Base-by-base conservation (phyloP, 164 flowering plant genomes). In the Vitis amurensis region DNA sequence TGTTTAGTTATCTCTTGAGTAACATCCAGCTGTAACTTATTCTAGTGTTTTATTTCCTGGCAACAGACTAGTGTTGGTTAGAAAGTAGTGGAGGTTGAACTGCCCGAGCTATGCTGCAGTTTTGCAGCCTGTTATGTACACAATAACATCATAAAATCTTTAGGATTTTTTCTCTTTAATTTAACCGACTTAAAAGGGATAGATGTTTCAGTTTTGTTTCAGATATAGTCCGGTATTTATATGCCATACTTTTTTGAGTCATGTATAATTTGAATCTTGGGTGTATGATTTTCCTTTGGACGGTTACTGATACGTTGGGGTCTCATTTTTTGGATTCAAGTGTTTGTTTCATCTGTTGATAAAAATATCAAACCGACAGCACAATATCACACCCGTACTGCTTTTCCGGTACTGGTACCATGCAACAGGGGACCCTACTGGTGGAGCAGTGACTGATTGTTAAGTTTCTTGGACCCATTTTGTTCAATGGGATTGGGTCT, bases 11-110 rank as follows among this genome's bases (percentile, higher is more conserved):
- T n/a, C 47, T 23, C 4, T 15, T 15, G 9, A 13, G 59, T 50
- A 49, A 49, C 60, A 51, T 55, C 64, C 55, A 53, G 51, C 59
- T 73, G 70, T 77, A 69, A 69, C 49, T 62, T 73, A 66, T 51
- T 69, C 69, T 56, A 12, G 62, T 59, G 27, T 31, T 56, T 19
- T 56, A 17, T 55, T 73, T 56, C 31, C 48, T 51, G 37, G 72
- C 59, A 10, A 27, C 37, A 59, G 37, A 37, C 7, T 64, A 61
- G 66, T 44, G 51, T 50, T 62, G 27, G 48, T 48, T 53, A 47
- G 59, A 61, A 48, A 37, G 19, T 29, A 61, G 70, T 47, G 50
- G 60, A 56, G 47, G 19, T 16, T 30, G 15, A 68, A 44, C 44
- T 30, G 14, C 63, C 44, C 55, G 4, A 56, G 68, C 53, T 62